Evolutionary conservation across 306 rosid species (phyloP), one percentile per base, ranked within the genome.

Genomic region (Malus domestica): DNA sequence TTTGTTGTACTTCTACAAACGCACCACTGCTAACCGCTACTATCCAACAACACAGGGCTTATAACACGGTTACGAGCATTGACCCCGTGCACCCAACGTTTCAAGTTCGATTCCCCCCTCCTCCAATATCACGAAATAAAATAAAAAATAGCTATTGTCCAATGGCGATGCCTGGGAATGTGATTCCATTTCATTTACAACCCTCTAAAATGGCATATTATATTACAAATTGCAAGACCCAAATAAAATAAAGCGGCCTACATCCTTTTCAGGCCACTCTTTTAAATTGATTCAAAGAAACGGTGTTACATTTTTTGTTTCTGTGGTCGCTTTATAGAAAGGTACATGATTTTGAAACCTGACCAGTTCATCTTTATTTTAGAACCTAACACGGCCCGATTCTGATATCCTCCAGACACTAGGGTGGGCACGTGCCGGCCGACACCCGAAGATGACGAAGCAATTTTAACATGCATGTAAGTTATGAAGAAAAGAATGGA

Each of bases 161-260:
- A 30, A 35, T 8, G 29, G 14, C 9, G 55, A 71, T 9, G 23
- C 59, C 20, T 42, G 69, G 58, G 74, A 70, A 78, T 68, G 44
- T 3, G 69, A 84, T 80, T 69, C 76, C 60, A 38, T 5, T 25
- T 45, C 78, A 68, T 25, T 25, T 42, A 19, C 54, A 49, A 38
- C 51, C 73, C 52, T 67, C 42, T 29, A 29, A 62, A 72, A 52
- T 60, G 60, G 77, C 54, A 0, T 12, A 35, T 10, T 2, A 25
- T 67, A 18, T 15, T 12, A 49, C 74, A 40, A 22, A 18, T 46
- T 57, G 23, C 23, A 13, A 35, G 10, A 54, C 49, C 1, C 46
- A 54, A 32, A 54, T 29, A 6, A 33, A 19, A 52, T 19, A 5
- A 33, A 33, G 12, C 1, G 9, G 7, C 4, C 45, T 11, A 38